These are phyloP conservation scores for Rhodotorula mucilaginosa DNA, from an alignment of 1,284 basidiomycete genomes.

Conservation along the genomic window DNA sequence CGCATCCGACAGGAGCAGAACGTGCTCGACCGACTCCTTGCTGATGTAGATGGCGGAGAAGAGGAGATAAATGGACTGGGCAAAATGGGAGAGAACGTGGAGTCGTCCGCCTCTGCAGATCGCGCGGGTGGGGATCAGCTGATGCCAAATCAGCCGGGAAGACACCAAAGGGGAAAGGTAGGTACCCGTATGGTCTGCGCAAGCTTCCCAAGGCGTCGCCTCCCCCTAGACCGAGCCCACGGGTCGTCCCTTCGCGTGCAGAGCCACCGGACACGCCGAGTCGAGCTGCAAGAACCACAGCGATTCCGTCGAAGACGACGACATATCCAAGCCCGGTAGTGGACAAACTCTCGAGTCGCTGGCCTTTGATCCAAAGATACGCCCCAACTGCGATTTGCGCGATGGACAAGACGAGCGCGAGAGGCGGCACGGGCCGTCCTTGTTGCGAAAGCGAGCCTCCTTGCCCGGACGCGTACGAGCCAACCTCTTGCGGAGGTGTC, in stretches of 20 bases:
- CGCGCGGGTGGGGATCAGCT: no score
- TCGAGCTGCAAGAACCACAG: slow-evolving; percentile 57
- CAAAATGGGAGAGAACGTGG: slow-evolving; percentile 76
- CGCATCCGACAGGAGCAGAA: slow-evolving; percentile 56
- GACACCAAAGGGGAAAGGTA: slow-evolving; percentile 46
- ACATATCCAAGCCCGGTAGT: slow-evolving; percentile 91
- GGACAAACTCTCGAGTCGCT: slow-evolving; percentile 79
- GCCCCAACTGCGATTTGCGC: slow-evolving; percentile 56
- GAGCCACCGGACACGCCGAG: background rate
- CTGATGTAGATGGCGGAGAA: slow-evolving; percentile 89
- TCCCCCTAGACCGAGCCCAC: slow-evolving; percentile 19
- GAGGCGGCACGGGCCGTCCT: no score
- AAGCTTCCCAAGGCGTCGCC: slow-evolving; percentile 39
- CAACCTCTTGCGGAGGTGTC: no score
- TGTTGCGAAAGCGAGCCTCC: no score
- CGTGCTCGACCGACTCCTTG: slow-evolving; percentile 85
- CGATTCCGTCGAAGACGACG: slow-evolving; percentile 78
- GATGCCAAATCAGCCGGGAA: background rate
- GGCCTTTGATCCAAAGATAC: slow-evolving; percentile 82
- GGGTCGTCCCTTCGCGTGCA: slow-evolving; percentile 12
- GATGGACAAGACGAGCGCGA: slow-evolving; percentile 48
- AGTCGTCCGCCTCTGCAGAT: slow-evolving; percentile 64
- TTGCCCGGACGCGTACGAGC: no score
- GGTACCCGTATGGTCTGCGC: slow-evolving; percentile 67
- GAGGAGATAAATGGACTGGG: slow-evolving; percentile 82